phyloP scores from a whole-genome alignment of 1,284 basidiomycete species.

The Trametes pubescens region DNA sequence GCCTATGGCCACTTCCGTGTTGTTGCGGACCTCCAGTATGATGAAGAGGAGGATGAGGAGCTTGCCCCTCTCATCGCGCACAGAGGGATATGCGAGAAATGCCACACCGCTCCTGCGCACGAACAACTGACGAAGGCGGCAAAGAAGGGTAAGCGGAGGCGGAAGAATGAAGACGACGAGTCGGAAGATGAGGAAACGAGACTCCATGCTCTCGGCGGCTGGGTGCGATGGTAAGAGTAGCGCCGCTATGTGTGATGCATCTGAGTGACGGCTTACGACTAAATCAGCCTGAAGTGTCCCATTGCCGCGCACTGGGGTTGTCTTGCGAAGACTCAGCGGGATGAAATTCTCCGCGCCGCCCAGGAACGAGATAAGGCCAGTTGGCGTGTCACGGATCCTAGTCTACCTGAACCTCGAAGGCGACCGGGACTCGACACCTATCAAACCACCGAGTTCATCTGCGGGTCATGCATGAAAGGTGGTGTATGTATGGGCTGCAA shows the following conservation, averaged over 20 bases:
- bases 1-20: slow-evolving; percentile 73
- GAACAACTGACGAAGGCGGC: slow-evolving; percentile 43
- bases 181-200: slow-evolving; percentile 65
- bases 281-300: slow-evolving; percentile 74
- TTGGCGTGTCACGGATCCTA: slow-evolving; percentile 42
- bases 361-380: slow-evolving; percentile 57
- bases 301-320: slow-evolving; percentile 85
- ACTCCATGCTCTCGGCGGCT: slow-evolving; percentile 72
- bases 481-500: slow-evolving; percentile 83
- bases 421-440: slow-evolving; percentile 56
- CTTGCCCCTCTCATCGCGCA: slow-evolving; percentile 63
- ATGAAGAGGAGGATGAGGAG: slow-evolving; percentile 65
- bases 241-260: not conserved
- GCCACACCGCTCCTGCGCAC: slow-evolving; percentile 67
- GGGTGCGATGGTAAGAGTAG: slow-evolving; percentile 81
- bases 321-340: slow-evolving; percentile 68
- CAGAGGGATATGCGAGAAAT: slow-evolving; percentile 75
- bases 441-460: slow-evolving; percentile 81
- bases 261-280: slow-evolving; percentile 7
- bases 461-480: slow-evolving; percentile 77
- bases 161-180: slow-evolving; percentile 52
- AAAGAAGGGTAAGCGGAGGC: slow-evolving; percentile 50
- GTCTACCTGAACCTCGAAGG: slow-evolving; percentile 43
- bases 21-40: slow-evolving; percentile 63
- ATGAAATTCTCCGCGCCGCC: slow-evolving; percentile 76